phyloP scores from a whole-genome alignment of 1,284 basidiomycete genomes.

The Termitomyces sp. region DNA sequence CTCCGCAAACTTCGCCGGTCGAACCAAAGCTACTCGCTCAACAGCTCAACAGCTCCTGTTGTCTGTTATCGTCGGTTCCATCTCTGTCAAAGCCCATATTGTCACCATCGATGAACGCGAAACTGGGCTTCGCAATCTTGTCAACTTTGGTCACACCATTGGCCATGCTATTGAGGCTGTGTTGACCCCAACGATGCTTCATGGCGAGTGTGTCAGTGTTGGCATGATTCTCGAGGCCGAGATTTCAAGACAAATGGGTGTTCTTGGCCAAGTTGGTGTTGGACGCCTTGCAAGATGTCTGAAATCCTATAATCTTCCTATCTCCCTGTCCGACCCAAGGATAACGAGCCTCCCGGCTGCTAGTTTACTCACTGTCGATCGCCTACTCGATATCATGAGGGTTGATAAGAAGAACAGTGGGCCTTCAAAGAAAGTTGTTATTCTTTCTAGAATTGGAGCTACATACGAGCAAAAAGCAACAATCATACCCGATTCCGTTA shows the following conservation, averaged over 20 bases:
- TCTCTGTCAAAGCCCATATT: constrained; percentile 91
- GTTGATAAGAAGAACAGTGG: constrained; percentile 99
- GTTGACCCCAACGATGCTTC: constrained; percentile 84
- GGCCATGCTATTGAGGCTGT: constrained; percentile 96
- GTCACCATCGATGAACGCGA: constrained; percentile 95
- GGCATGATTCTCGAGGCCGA: constrained; percentile 96
- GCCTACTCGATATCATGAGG: constrained; percentile 87
- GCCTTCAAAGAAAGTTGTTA: constrained; percentile 87
- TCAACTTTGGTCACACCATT: constrained; percentile 96
- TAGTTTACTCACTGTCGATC: constrained; percentile 71
- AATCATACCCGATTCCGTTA: constrained; percentile 75
- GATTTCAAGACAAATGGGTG: constrained; percentile 81
- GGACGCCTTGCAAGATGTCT: constrained; percentile 82
- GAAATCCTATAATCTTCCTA: constrained; percentile 84
- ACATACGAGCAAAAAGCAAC: constrained; percentile 93
- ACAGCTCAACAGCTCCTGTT: constrained; percentile 75
- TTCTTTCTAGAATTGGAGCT: constrained; percentile 86
- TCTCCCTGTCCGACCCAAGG: constrained; percentile 72
- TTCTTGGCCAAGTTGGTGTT: constrained; percentile 84
- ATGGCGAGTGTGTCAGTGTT: constrained; percentile 90
- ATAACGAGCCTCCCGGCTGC: constrained; percentile 70
- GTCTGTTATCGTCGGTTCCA: constrained; percentile 81
- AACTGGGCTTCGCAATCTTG: constrained; percentile 91
- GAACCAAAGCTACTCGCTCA: constrained; percentile 64
- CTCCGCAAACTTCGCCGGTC: constrained; percentile 57